Evolutionary conservation across 257 asterid genomes (phyloP), one percentile per base, ranked within the genome.

Genomic region (Nicotiana otophora): DNA sequence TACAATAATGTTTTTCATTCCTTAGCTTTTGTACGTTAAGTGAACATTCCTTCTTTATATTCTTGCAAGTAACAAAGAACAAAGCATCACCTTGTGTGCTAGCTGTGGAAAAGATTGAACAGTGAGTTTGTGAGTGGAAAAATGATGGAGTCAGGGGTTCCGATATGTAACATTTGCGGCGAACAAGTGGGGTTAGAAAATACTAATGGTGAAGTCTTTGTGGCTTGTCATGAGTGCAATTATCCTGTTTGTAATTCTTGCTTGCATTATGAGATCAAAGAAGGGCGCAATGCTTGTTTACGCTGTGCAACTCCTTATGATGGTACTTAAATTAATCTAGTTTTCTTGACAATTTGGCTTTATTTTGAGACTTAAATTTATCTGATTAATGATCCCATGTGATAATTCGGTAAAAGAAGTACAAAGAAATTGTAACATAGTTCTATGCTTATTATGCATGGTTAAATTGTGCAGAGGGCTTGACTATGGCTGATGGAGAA

Each of bases 121-220:
- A 51, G 46, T 2, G 16, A 26, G 15, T 60, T 5, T 61, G 81
- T 33, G 77, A 75, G 81, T 82, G 36, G 28, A 81, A 87, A 91
- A 81, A 93, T 96, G 98, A 94, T 94, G 99, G 97, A 91, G 84
- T 88, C 98, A 55, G 94, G 90, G 82, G 83, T 85, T 84, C 98
- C 98, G 7, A 70, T 87, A 68, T 96, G 98, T 91, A 89, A 85
- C 88, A 91, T 86, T 74, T 96, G 99, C 70, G 97, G 98, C 10
- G 97, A 93, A 36, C 89, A 90, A 48, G 57, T 96, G 79, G 97
- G 93, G 10, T 67, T 91, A 30, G 82, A 68, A 65, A 51, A 16
- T 53, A 58, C 93, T 5, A 86, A 85, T 12, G 98, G 97, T 10
- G 93, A 91, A 82, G 91, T 89, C 28, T 93, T 94, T 83, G 92